Conservation (phyloP, 352 stramenopile species). For the Pythium coloratum region DNA sequence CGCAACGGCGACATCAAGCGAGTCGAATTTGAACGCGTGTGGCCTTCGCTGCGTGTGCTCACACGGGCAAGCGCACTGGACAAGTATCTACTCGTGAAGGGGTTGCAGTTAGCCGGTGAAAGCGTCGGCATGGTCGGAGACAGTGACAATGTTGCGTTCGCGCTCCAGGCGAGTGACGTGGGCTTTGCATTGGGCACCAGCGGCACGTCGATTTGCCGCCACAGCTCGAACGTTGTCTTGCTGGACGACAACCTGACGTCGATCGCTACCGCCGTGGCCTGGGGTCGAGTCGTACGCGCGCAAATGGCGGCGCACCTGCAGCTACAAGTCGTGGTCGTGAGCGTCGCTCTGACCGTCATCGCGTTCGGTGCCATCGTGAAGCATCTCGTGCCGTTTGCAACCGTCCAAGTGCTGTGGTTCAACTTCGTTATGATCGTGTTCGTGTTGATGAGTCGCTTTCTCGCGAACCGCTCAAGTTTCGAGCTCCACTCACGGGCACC, state of each 20-base stretch:
- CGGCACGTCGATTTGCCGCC: background rate
- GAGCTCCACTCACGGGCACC: background rate
- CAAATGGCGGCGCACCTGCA: background rate
- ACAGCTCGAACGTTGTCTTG: background rate
- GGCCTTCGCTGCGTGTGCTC: constrained; percentile 82
- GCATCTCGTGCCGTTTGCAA: background rate
- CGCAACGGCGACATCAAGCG: constrained; percentile 51
- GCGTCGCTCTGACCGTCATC: background rate
- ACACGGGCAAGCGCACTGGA: constrained; percentile 87
- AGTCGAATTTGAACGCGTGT: constrained; percentile 75
- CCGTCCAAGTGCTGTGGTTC: background rate
- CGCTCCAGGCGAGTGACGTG: constrained; percentile 67
- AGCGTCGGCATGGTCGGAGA: constrained; percentile 73
- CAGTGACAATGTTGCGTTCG: constrained; percentile 62
- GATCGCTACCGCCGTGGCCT: background rate
- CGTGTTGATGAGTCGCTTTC: background rate
- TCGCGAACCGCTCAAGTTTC: background rate
- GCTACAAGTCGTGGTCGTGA: background rate
- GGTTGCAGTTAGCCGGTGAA: constrained; percentile 61
- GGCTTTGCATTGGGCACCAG: constrained; percentile 56
- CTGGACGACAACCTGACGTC: constrained; percentile 1
- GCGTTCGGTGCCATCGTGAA: background rate
- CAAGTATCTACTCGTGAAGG: constrained; percentile 89
- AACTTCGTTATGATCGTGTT: background rate
- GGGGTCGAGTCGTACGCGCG: background rate